These are phyloP conservation scores for Vaccinium darrowii DNA, from an alignment of 148 eudicot genomes.

Conservation along the genomic window DNA sequence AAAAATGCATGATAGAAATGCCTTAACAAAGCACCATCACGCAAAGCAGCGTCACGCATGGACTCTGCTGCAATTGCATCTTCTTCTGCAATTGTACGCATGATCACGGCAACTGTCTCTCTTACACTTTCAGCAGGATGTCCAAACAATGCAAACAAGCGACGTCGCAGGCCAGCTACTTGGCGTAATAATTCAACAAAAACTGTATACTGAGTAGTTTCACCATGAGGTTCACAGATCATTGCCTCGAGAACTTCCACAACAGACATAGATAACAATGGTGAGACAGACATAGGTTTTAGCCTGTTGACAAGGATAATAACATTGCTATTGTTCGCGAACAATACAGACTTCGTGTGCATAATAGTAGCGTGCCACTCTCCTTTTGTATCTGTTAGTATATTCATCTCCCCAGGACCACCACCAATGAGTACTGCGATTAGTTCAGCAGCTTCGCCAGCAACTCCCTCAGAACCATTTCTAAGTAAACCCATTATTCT, in stretches of 20 bases:
- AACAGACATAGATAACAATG: slow-evolving; percentile 83
- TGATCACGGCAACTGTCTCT: slow-evolving; percentile 93
- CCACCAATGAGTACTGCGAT: slow-evolving; percentile 93
- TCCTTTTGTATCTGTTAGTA: slow-evolving; percentile 79
- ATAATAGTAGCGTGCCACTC: slow-evolving; percentile 86
- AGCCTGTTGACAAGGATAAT: slow-evolving; percentile 84
- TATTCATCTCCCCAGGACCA: slow-evolving; percentile 79
- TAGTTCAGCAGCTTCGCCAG: slow-evolving; percentile 89
- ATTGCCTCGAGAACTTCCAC: slow-evolving; percentile 97
- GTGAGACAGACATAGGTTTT: slow-evolving; percentile 92
- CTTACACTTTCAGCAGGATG: slow-evolving; percentile 97
- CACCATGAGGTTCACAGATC: slow-evolving; percentile 98
- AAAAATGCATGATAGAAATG: slow-evolving; percentile 89
- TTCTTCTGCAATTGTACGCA: slow-evolving; percentile 99
- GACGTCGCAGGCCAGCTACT: slow-evolving; percentile 88
- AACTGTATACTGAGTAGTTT: slow-evolving; percentile 91
- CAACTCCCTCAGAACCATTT: slow-evolving; percentile 94
- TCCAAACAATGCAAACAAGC: slow-evolving; percentile 91
- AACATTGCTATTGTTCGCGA: slow-evolving; percentile 65
- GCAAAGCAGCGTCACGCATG: slow-evolving; percentile 98
- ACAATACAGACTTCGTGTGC: slow-evolving; percentile 94
- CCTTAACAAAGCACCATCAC: slow-evolving; percentile 95
- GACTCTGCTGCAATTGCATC: slow-evolving; percentile 99
- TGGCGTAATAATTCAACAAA: slow-evolving; percentile 92
- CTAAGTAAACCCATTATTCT: slow-evolving; percentile 96